Conservation (phyloP, 2,329 filamentous ascomycete species). For the Clonostachys sp. region DNA sequence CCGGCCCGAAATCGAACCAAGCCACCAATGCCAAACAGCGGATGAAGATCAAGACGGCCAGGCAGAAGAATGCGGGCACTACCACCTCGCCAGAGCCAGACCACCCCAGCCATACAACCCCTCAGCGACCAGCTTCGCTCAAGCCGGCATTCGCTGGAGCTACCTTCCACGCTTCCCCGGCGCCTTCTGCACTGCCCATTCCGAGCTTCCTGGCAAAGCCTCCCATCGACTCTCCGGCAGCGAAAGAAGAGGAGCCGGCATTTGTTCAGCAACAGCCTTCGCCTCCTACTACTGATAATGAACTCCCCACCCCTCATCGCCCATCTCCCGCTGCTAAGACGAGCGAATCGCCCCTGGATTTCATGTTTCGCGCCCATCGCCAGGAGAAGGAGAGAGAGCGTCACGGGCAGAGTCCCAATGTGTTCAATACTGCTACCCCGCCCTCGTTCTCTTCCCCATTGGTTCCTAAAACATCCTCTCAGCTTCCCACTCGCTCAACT, state of each 20-base stretch:
- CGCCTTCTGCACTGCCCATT: constrained; percentile 82
- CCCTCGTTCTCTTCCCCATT: neutral
- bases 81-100: neutral
- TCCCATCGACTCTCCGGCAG: constrained; percentile 56
- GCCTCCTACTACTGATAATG: constrained; percentile 46
- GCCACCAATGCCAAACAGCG: constrained; percentile 11
- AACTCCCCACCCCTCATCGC: constrained; percentile 36
- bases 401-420: constrained; percentile 4
- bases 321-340: constrained; percentile 24
- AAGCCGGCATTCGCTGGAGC: constrained; percentile 78
- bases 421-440: neutral
- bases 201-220: constrained; percentile 82
- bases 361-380: constrained; percentile 85
- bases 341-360: constrained; percentile 68
- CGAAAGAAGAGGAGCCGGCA: neutral
- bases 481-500: constrained; percentile 15
- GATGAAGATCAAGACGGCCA: constrained; percentile 9
- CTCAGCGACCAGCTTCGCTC: constrained; percentile 28
- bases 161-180: constrained; percentile 92
- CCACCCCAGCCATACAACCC: constrained; percentile 27
- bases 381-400: constrained; percentile 65
- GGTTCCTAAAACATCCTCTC: neutral
- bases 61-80: constrained; percentile 6
- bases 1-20: constrained; percentile 5
- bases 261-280: constrained; percentile 31